These are phyloP conservation scores for Hyphopichia fennica DNA, from an alignment of 1,139 yeast genomes.

Conservation along the genomic window DNA sequence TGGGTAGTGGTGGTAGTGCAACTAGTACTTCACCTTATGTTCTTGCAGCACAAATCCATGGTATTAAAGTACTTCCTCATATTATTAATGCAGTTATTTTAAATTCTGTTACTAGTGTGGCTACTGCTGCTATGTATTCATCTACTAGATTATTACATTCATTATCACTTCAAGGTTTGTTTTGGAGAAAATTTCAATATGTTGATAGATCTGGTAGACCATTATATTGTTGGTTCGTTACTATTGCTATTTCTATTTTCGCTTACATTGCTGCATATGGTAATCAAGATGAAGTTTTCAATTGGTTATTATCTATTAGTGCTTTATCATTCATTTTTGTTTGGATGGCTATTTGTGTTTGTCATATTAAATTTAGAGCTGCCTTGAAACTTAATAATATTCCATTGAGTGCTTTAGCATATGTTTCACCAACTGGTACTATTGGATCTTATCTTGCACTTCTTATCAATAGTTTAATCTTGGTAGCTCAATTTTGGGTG, in stretches of 20 bases:
- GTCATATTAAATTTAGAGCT: constrained; percentile 32
- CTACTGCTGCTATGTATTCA: constrained; percentile 34
- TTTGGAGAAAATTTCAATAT: constrained; percentile 30
- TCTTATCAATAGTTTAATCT: constrained; percentile 26
- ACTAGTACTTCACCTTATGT: constrained; percentile 36
- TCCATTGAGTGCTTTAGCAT: constrained; percentile 26
- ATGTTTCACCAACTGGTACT: constrained; percentile 32
- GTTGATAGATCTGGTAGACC: constrained; percentile 34
- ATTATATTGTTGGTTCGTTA: constrained; percentile 24
- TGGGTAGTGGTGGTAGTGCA: constrained; percentile 30
- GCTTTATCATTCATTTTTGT: constrained; percentile 43
- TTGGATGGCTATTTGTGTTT: constrained; percentile 33
- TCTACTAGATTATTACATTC: constrained; percentile 35
- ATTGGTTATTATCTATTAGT: constrained; percentile 42
- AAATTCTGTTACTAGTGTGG: constrained; percentile 35
- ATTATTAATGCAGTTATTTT: constrained; percentile 34
- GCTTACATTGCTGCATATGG: constrained; percentile 28
- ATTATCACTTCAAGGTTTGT: constrained; percentile 32
- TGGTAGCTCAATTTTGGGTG: constrained; percentile 35
- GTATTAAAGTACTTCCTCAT: constrained; percentile 31
- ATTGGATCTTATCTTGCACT: constrained; percentile 35
- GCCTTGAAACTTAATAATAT: constrained; percentile 29
- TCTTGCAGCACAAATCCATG: constrained; percentile 31
- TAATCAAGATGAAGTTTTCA: constrained; percentile 34
- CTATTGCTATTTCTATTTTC: constrained; percentile 25